A percentile compares a stretch with the other conserved stretches of the same genome.
Conservation (phyloP, 345 rosid genomes). For the Populus tremula region DNA sequence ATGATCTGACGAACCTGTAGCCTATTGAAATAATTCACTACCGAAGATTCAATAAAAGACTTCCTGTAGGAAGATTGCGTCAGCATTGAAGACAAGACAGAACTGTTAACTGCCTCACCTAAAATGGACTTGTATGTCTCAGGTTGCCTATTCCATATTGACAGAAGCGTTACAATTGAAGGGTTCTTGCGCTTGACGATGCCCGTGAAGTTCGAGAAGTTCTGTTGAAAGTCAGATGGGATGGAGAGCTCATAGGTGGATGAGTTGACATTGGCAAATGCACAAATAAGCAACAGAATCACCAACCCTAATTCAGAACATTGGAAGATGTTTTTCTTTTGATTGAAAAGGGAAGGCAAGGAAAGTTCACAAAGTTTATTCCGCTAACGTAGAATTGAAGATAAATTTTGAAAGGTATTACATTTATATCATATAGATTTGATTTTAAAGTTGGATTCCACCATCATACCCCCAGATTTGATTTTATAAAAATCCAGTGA, state of each 20-base stretch:
- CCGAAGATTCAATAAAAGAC: conserved; percentile 27
- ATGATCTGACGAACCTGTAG: conserved; percentile 19
- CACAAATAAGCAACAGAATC: background rate
- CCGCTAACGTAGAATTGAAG: background rate
- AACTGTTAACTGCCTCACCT: conserved; percentile 9
- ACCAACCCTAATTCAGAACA: background rate
- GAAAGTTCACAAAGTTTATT: background rate
- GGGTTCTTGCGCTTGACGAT: conserved; percentile 32
- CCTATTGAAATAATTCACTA: conserved; percentile 14
- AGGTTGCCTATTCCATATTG: conserved; percentile 29
- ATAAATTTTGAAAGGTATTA: background rate
- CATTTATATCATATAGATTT: background rate
- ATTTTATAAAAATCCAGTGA: no score
- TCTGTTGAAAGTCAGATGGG: background rate
- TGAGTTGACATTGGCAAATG: conserved; percentile 7
- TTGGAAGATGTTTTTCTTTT: background rate
- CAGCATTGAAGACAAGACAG: conserved; percentile 29
- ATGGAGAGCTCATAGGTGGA: conserved; percentile 17
- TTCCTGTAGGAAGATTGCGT: conserved; percentile 12
- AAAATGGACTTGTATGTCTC: conserved; percentile 1
- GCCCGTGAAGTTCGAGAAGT: conserved; percentile 27
- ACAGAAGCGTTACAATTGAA: conserved; percentile 24
- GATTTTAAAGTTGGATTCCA: conserved; percentile 17
- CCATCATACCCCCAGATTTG: conserved; percentile 2
- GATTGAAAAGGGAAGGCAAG: background rate